Base-by-base conservation (phyloP, 345 rosid genomes). In the Physaria fendleri region DNA sequence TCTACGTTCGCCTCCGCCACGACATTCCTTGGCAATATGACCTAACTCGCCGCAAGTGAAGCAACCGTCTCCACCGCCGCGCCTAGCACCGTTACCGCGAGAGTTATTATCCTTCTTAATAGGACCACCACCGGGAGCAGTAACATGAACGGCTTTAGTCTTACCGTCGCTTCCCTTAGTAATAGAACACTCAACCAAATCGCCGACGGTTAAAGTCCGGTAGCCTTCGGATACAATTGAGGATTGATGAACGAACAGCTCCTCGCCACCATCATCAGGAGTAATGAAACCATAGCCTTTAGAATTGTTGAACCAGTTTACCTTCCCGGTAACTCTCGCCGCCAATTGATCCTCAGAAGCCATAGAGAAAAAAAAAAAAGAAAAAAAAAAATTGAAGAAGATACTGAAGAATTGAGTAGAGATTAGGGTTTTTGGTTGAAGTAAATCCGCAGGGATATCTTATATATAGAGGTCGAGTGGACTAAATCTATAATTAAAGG, bases 201-300 rank as follows among this genome's bases (percentile, higher is more conserved):
- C 87, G n/a, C 75, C 84, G 9, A 52, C 40, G 4, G 68, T 45
- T 37, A 82, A 68, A 18, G 77, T 75, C 13, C 84, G 74, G 67
- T 42, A 82, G 33, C 87, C 93, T 11, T 78, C 85, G 17, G 93
- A 88, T 38, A 47, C 37, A 71, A 88, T 80, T 37, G 80, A 63
- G 45, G 85, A 66, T 28, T 88, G 90, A 32, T 88, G 96, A 34
- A 85, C 93, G 62, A 88, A 85, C 24, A 88, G 78, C 68, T 85
- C 93, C 0, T 76, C 82, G 18, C 76, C 64, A 2, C 68, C 93
- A 0, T 75, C 83, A 4, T 78, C 81, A 6, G 95, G 85, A 43
- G 71, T 74, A 56, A 85, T 81, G 79, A 88, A 88, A 23, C 95
- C 95, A 46, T 58, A 85, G 0, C 96, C 90, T 59, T 78, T 88